A percentile compares a stretch with the other conserved stretches of the same genome.
Conservation (phyloP, 306 rosid species). For the Begonia fuchsioides region DNA sequence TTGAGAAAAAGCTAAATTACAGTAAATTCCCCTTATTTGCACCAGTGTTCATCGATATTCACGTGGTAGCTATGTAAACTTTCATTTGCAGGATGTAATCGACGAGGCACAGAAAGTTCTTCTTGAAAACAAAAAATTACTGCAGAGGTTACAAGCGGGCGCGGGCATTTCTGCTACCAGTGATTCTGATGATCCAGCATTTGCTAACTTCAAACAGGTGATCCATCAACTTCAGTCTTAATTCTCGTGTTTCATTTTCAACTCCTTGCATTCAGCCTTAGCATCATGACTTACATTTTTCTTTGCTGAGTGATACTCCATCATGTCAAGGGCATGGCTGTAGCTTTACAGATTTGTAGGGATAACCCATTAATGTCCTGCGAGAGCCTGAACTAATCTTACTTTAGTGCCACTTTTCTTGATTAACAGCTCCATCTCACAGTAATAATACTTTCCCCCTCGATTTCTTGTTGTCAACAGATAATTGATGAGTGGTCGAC, state of each 20-base stretch:
- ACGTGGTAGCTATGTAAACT: neutral
- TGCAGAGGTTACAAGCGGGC: conserved; percentile 64
- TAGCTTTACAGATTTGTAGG: conserved; percentile 11
- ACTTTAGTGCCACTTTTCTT: conserved; percentile 2
- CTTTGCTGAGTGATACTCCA: too few species aligned
- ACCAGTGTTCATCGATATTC: neutral
- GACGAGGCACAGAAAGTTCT: conserved; percentile 67
- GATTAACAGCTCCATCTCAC: neutral
- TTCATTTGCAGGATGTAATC: conserved; percentile 56
- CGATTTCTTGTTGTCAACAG: conserved; percentile 20
- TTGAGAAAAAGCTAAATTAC: too few species aligned
- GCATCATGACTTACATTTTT: too few species aligned
- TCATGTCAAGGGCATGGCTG: too few species aligned
- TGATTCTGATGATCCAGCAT: conserved; percentile 45
- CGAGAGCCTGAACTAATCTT: conserved; percentile 15
- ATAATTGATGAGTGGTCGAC: conserved; percentile 74
- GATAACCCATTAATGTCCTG: conserved; percentile 11
- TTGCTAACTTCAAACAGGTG: conserved; percentile 71
- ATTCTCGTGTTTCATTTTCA: too few species aligned
- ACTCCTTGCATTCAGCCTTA: too few species aligned
- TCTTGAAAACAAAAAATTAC: conserved; percentile 50
- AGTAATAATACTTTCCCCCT: neutral
- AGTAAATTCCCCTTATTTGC: too few species aligned
- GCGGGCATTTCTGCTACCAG: conserved; percentile 24
- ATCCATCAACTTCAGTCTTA: neutral